Evolutionary conservation across 208 protist species (phyloP).

Genomic region (Porcisia deanei): DNA sequence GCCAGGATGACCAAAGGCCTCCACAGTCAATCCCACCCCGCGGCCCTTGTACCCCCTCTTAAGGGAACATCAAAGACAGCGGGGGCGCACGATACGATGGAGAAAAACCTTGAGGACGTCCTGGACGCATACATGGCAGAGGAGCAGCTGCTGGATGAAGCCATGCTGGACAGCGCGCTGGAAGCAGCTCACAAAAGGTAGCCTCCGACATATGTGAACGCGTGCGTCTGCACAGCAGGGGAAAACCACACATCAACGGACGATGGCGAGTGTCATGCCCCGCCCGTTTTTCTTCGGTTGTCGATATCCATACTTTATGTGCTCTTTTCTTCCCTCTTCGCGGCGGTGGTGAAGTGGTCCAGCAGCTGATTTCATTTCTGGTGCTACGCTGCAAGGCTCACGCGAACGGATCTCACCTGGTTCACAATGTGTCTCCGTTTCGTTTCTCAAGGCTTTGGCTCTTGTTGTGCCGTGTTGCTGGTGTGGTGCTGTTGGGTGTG

Average conservation of each 20-base stretch:
- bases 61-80: neutral
- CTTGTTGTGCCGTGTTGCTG: too few species aligned
- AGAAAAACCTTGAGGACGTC: conserved; percentile 24
- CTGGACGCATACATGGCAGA: conserved; percentile 40
- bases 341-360: too few species aligned
- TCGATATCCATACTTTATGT: neutral
- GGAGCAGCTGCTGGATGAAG: conserved; percentile 40
- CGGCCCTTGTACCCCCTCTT: neutral
- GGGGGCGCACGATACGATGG: neutral
- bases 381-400: too few species aligned
- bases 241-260: neutral
- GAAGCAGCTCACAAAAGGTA: conserved; percentile 9
- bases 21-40: conserved; percentile 3
- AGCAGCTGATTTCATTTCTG: too few species aligned
- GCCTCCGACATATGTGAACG: neutral
- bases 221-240: neutral
- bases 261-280: neutral
- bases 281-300: neutral
- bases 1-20: conserved; percentile 18
- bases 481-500: too few species aligned
- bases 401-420: too few species aligned
- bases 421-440: too few species aligned
- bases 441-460: too few species aligned
- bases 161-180: conserved; percentile 37
- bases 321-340: too few species aligned